A percentile compares a stretch with the other conserved stretches of the same genome.
These are phyloP conservation scores for Russula abietina DNA, from an alignment of 768 basidiomycete genomes.

Conservation along the genomic window DNA sequence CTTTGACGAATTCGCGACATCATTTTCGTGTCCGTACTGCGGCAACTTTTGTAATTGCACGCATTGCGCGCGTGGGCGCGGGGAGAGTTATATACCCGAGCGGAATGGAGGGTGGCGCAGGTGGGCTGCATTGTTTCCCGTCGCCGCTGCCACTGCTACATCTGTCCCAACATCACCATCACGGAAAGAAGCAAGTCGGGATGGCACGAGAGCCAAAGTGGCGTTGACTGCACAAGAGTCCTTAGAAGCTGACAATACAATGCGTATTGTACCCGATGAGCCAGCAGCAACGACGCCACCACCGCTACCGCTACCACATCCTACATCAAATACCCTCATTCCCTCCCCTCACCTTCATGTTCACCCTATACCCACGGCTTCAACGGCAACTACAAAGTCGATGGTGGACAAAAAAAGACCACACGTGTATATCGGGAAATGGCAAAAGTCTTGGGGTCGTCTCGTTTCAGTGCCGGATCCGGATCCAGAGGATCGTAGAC, in stretches of 20 bases:
- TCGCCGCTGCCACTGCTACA: neutral
- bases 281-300: too few species aligned
- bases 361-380: neutral
- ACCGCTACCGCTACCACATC: neutral
- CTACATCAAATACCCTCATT: neutral
- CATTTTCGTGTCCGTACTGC: conserved; percentile 44
- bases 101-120: conserved; percentile 25
- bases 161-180: neutral
- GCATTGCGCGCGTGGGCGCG: conserved; percentile 38
- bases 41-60: conserved; percentile 45
- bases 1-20: conserved; percentile 31
- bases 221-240: neutral
- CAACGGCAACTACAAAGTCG: neutral
- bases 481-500: neutral
- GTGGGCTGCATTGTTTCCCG: neutral
- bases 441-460: conserved; percentile 11
- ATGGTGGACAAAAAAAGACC: neutral
- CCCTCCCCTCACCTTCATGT: neutral
- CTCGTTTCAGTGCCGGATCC: conserved; percentile 3
- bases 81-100: conserved; percentile 41
- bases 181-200: neutral
- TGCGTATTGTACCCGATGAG: neutral
- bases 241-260: neutral
- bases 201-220: too few species aligned
- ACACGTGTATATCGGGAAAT: conserved; percentile 6